Base-by-base conservation (phyloP, 495 filamentous ascomycete species). In the Tuber aestivum region DNA sequence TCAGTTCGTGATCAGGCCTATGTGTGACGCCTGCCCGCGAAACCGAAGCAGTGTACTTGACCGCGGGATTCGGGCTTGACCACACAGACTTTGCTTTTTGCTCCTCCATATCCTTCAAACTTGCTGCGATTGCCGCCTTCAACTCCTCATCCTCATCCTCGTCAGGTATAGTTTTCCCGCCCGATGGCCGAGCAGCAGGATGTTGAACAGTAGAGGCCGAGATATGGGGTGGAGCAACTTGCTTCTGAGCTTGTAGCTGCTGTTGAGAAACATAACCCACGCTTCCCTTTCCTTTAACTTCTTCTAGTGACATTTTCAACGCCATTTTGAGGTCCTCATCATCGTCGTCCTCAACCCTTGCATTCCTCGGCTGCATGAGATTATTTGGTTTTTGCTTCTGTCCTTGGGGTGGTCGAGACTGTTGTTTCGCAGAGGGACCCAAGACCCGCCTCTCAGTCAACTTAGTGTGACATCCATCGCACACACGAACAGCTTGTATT, bases 21-120 rank as follows among this genome's bases (percentile, higher is more conserved):
- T 83, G 73, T 65, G 87, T 84, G 3, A 85, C 80, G 27, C 88
- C 85, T 6, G 86, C 82, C 23, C 86, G 85, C 1, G 85, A 84
- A 35, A 27, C 56, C 41, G 85, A 79, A 23, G 86, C 77, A 2
- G 84, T 82, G 0, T 84, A 78, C 65, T 72, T 80, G 50, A 83
- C 85, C 8, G 83, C 75, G 41, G 56, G 69, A 9, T 42, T 75
- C 20, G 78, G 76, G 35, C 76, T 81, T 32, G 81, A 81, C 82
- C 82, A 83, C 37, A 75, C 72, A 68, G 82, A 83, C 76, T 89
- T 91, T 84, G 95, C 93, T 85, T 98, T 98, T 79, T 99, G 96
- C 83, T 97, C 91, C 85, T 99, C 95, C 95, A 98, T 97, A 83
- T 99, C 95, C 69, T 92, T 91, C 69, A 99, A 84, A n/a, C 95